Base-by-base conservation (phyloP, 2,329 filamentous ascomycete species). In the Colletotrichum gigasporum region DNA sequence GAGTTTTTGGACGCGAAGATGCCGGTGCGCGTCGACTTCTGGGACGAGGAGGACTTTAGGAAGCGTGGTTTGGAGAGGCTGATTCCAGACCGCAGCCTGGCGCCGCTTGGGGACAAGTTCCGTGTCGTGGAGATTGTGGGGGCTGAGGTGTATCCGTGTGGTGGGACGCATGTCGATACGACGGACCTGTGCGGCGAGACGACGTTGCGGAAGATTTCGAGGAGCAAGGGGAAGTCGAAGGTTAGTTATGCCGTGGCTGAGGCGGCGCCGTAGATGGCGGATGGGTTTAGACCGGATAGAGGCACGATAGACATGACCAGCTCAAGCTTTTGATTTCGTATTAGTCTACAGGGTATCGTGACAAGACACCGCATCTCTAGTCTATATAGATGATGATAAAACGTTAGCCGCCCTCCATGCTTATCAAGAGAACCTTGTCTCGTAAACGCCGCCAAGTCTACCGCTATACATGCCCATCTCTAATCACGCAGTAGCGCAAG, bases 71-170 rank as follows among this genome's bases (percentile, higher is more conserved):
- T 89, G 35, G 84, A 85, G 72, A 75, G 83, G n/a, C 75, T 89
- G 45, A 84, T 87, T 16, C 85, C 85, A 0, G 81, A 88, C 63
- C 75, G 76, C 32, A 76, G 77, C 37, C 71, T 79, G 51, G 74
- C 77, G 65, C 78, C 79, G 8, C 75, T 77, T 0, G 85, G 83
- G 22, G 84, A 85, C 68, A 88, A 85, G 72, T 87, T 90, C 30
- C 80, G 91, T 8, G 88, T 92, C 0, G 90, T 93, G 22, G 84
- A 87, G 63, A 91, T 93, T 64, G 85, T 87, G 0, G 90, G 90
- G 0, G 84, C 86, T 0, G 91, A 90, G 69, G 84, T 84, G 24
- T 93, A 93, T 78, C 90, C 91, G 1, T 93, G 91, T 74, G 91
- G 91, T 7, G 91, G 91, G 0, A 93, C 91, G 24, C 91, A 93